Base-by-base conservation (phyloP, 2,329 filamentous ascomycete species). In the Penicillium sp. region DNA sequence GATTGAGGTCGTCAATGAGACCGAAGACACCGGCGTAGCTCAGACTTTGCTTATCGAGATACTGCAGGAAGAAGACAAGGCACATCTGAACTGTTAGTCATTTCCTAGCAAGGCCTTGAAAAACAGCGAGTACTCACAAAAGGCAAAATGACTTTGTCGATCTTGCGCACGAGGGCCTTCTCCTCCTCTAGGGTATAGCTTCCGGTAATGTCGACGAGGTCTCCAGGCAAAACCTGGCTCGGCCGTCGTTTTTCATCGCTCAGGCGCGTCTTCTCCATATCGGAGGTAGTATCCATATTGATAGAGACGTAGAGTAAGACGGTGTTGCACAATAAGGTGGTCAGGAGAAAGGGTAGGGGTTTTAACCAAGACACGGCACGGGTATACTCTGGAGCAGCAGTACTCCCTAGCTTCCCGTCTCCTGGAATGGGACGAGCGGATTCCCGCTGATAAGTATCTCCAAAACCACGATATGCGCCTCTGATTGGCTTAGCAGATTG, bases 11-110 rank as follows among this genome's bases (percentile, higher is more conserved):
- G 1, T 75, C 74, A 17, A 80, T 78, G 0, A 85, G 73, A 7
- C 82, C 82, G 62, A 71, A 72, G 17, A 73, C 67, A 0, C 62
- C 82, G 79, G 48, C 82, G 68, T 84, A 85, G 64, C 77, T 81
- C 1, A 85, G 73, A 60, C 77, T 81, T 54, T 84, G 82, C 52
- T 72, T 73, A 60, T 73, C 71, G 11, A 72, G 69, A 81, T 85
- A 82, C 52, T 82, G 77, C 5, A 81, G 69, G 49, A 82, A 76
- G 60, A 80, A 81, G 29, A 80, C 73, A 38, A 75, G 71, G 64
- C 79, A 81, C 73, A 82, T 77, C 52, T 55, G 31, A n/a, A 15
- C 30, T 31, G 23, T 55, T 21, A 55, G 52, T 45, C n/a, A 21
- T 23, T 17, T 21, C 26, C 19, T 7, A 23, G 29, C 19, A 9